Conservation (phyloP, 768 basidiomycete species). For the Dentipellis fragilis region DNA sequence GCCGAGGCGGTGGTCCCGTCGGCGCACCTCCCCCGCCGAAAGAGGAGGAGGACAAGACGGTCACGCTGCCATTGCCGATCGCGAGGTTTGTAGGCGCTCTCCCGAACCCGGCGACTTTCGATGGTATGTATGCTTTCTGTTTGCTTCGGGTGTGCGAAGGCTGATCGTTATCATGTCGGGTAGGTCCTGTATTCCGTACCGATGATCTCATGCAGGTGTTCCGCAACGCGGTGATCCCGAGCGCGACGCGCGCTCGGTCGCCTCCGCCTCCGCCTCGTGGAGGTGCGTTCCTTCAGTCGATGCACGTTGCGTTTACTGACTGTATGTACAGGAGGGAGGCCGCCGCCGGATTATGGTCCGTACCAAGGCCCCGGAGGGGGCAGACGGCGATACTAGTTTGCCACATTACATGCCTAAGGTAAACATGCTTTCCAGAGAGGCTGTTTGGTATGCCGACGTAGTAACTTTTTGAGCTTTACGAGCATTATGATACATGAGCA, state of each 20-base stretch:
- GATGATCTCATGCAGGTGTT: constrained; percentile 87
- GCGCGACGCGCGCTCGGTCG: constrained; percentile 34
- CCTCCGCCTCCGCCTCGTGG: constrained; percentile 46
- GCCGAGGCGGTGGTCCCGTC: constrained; percentile 23
- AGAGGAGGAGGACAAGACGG: constrained; percentile 42
- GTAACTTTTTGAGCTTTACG: too few species aligned
- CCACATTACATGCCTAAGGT: too few species aligned
- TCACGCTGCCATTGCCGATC: constrained; percentile 39
- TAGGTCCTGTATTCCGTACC: constrained; percentile 83
- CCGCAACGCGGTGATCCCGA: constrained; percentile 72
- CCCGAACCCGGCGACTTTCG: constrained; percentile 64
- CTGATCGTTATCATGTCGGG: background rate
- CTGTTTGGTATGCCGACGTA: too few species aligned
- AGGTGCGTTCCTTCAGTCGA: constrained; percentile 23
- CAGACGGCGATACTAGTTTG: constrained; percentile 7
- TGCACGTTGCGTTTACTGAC: background rate
- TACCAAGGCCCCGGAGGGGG: constrained; percentile 60
- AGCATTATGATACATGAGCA: too few species aligned
- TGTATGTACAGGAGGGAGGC: constrained; percentile 42
- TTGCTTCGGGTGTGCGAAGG: constrained; percentile 5
- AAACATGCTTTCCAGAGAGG: too few species aligned
- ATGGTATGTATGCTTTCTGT: constrained; percentile 49
- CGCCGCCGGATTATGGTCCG: constrained; percentile 80
- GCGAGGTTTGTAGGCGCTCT: constrained; percentile 81
- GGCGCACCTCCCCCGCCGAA: constrained; percentile 14